Base-by-base conservation (phyloP, 129 eudicot species). In the Flaveria trinervia region DNA sequence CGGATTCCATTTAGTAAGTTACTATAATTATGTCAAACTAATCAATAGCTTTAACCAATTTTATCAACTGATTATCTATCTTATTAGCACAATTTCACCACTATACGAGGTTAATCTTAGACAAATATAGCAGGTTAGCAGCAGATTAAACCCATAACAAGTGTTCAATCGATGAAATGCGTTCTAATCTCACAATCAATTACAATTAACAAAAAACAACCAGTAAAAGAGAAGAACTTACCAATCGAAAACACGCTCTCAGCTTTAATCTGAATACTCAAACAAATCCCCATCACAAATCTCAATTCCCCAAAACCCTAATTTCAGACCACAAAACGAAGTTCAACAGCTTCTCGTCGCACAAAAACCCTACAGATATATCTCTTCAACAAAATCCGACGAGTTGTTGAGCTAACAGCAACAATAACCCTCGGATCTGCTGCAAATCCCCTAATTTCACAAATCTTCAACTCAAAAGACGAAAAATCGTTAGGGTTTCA, bases 211-310 rank as follows among this genome's bases (percentile, higher is more conserved):
- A 26, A 25, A 76, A 75, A 65, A 48, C 49, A 48, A 26, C 72
- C 20, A 28, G 26, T 1, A 67, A 66, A 64, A 30, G 30, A 3
- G 14, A 72, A 20, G n/a, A 73, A 65, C 18, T 73, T 78, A 81
- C 86, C 92, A 49, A 79, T 86, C 17, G 59, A 81, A 73, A 79
- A 86, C 57, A 88, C 82, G 77, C 76, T 84, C 68, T 89, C 90
- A 6, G 90, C 87, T 82, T 92, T 92, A 70, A 87, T 83, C 84
- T 77, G 89, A 70, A 83, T 83, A 79, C 97, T 87, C 79, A 84
- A 85, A 82, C 97, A 92, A 84, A 89, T 68, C 84, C 97, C 97
- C 97, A 92, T 92, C 67, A 50, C 22, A 79, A 75, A 51, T 51
- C 80, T 17, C 28, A 77, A 36, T 4, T 36, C 41, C 41, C 41